Evolutionary conservation across 352 stramenopile genomes (phyloP).

Genomic region (Phytophthora megakarya): DNA sequence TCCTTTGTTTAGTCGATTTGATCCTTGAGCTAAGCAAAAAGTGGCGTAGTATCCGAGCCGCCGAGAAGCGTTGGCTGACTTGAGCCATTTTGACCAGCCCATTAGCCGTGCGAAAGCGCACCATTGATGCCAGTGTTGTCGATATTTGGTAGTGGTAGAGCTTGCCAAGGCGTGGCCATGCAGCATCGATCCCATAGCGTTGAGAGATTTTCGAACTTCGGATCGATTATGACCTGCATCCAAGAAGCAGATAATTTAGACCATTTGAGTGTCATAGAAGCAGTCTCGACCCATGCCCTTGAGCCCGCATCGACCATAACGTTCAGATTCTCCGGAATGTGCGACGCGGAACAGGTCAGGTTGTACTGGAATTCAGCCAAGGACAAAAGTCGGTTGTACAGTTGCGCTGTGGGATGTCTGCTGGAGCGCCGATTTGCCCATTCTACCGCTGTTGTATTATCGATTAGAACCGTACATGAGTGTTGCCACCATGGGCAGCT

Average conservation of each 20-base stretch:
- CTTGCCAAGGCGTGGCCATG: slow-evolving; percentile 16
- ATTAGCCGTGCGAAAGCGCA: slow-evolving; percentile 15
- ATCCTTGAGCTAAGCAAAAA: slow-evolving; percentile 1
- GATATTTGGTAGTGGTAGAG: slow-evolving; percentile 24
- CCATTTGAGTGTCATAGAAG: slow-evolving; percentile 10
- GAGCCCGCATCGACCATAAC: slow-evolving; percentile 20
- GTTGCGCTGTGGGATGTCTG: not conserved
- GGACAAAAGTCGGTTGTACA: slow-evolving; percentile 19
- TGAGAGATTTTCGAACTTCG: slow-evolving; percentile 25
- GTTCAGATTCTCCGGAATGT: slow-evolving; percentile 28
- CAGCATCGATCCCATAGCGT: slow-evolving; percentile 15
- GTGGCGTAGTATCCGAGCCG: slow-evolving; percentile 6
- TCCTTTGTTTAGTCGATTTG: not conserved
- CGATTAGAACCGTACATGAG: slow-evolving; percentile 25
- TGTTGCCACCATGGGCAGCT: too few species aligned
- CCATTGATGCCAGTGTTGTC: slow-evolving; percentile 24
- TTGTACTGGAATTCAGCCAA: slow-evolving; percentile 24
- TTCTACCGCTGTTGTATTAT: slow-evolving; percentile 11
- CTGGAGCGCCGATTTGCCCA: slow-evolving; percentile 11
- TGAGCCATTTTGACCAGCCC: slow-evolving; percentile 22
- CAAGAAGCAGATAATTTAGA: slow-evolving; percentile 22
- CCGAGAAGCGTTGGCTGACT: not conserved
- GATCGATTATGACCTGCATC: slow-evolving; percentile 9
- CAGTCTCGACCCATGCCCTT: slow-evolving; percentile 16
- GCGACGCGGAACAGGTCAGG: slow-evolving; percentile 13